Percentiles rank a stretch among this genome's conserved stretches.
These are phyloP conservation scores for Fistulinella cinereoalba DNA, from an alignment of 1,284 basidiomycete species.

Conservation along the genomic window DNA sequence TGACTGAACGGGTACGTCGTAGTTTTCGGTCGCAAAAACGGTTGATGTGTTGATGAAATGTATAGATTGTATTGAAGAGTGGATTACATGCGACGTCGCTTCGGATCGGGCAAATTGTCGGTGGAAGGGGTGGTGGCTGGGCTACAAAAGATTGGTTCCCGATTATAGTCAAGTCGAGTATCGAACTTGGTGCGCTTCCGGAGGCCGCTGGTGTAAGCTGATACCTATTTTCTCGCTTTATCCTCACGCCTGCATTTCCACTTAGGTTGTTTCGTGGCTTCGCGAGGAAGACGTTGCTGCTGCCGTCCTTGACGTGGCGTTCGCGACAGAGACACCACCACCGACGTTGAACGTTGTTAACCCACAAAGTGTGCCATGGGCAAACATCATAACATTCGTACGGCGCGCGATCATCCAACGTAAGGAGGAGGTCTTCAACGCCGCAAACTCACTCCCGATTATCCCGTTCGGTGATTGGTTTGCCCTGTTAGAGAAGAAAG, in stretches of 20 bases:
- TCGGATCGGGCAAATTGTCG: slow-evolving; percentile 24
- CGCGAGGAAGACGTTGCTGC: slow-evolving; percentile 26
- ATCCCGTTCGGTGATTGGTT: slow-evolving; percentile 15
- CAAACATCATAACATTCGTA: too few relatives aligned
- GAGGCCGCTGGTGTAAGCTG: slow-evolving; percentile 18
- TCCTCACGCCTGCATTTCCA: too few relatives aligned
- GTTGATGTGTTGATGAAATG: background rate
- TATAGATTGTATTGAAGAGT: slow-evolving; percentile 19
- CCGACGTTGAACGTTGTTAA: slow-evolving; percentile 30
- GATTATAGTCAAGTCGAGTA: slow-evolving; percentile 26
- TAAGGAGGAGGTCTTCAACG: slow-evolving; percentile 5
- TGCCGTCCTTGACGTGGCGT: slow-evolving; percentile 25
- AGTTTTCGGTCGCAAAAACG: background rate
- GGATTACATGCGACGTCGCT: slow-evolving; percentile 18
- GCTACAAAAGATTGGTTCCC: slow-evolving; percentile 22
- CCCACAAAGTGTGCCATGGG: slow-evolving; percentile 25
- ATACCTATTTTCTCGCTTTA: background rate
- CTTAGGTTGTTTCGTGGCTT: slow-evolving; percentile 29
- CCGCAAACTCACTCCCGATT: slow-evolving; percentile 13
- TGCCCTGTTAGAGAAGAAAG: background rate
- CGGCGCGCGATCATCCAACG: slow-evolving; percentile 20
- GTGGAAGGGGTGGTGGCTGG: slow-evolving; percentile 23
- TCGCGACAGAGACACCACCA: slow-evolving; percentile 14
- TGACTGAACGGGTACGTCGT: slow-evolving; percentile 24
- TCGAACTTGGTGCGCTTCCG: slow-evolving; percentile 21